Evolutionary conservation across 305 asterid species (phyloP).

Genomic region (Fraxinus velutina): DNA sequence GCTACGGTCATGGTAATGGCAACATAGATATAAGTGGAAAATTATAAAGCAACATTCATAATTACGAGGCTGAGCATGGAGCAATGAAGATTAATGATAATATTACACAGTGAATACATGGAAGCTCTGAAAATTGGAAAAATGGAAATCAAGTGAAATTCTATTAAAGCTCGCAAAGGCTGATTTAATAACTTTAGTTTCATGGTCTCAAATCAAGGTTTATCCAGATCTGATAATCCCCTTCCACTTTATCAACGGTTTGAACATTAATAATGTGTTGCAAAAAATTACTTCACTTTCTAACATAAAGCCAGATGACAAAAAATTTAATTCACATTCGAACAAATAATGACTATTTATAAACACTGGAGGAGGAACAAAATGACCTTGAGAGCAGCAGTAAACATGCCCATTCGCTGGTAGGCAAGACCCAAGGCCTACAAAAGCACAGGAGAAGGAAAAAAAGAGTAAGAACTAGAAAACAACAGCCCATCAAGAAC

Average conservation of each 20-base stretch:
- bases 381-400: conserved; percentile 89
- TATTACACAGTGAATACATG: not conserved
- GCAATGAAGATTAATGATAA: not conserved
- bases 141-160: not conserved
- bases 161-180: not conserved
- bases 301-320: not conserved
- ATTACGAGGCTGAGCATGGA: not conserved
- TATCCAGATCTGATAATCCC: not conserved
- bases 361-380: not conserved
- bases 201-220: not conserved
- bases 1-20: not conserved
- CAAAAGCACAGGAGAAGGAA: conserved; percentile 29
- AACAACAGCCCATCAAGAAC: not conserved
- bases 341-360: not conserved
- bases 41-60: not conserved
- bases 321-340: conserved; percentile 2
- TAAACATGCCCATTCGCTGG: conserved; percentile 90
- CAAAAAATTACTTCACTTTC: conserved; percentile 6
- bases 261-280: conserved; percentile 1
- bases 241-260: not conserved
- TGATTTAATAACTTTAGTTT: not conserved
- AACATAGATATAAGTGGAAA: not conserved
- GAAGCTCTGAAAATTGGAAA: not conserved
- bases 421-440: conserved; percentile 94
- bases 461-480: conserved; percentile 18